phyloP scores from a whole-genome alignment of 176 grass and related monocot species.

The maize (Zea mays) region DNA sequence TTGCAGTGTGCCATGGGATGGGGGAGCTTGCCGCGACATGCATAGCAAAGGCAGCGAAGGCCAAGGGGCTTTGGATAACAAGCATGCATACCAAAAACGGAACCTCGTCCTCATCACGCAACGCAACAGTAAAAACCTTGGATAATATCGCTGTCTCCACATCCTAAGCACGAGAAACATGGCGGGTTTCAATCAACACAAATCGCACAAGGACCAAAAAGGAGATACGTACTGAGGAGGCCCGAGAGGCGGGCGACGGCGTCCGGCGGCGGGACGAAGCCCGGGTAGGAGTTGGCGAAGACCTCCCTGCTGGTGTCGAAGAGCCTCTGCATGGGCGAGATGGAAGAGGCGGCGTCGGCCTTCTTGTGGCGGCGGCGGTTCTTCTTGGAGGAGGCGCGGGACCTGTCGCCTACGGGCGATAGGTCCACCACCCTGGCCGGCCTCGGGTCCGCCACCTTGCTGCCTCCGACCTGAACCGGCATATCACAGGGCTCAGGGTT shows the following conservation, averaged over 20 bases:
- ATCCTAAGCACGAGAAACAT: constrained; percentile 36
- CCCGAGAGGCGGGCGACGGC: constrained; percentile 52
- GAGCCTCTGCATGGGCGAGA: constrained; percentile 55
- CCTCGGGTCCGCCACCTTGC: constrained; percentile 19
- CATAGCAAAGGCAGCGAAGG: neutral
- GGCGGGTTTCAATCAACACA: neutral
- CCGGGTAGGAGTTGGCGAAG: constrained; percentile 44
- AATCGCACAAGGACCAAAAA: neutral
- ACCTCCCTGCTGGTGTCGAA: constrained; percentile 67
- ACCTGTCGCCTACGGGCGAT: neutral
- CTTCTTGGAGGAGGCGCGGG: constrained; percentile 29
- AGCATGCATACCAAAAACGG: constrained; percentile 22
- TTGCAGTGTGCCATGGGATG: constrained; percentile 7
- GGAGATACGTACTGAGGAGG: constrained; percentile 46
- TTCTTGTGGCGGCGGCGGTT: constrained; percentile 45
- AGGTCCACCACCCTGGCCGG: neutral
- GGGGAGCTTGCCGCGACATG: constrained; percentile 22
- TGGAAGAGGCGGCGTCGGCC: neutral
- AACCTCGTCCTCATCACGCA: neutral
- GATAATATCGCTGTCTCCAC: constrained; percentile 6
- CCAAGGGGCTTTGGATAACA: neutral
- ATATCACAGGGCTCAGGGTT: neutral
- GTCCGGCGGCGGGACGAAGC: constrained; percentile 52
- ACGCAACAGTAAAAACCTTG: neutral
- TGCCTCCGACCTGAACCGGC: constrained; percentile 37